Evolutionary conservation across 2,329 filamentous ascomycete genomes (phyloP).

Genomic region (Penicillium sp.): DNA sequence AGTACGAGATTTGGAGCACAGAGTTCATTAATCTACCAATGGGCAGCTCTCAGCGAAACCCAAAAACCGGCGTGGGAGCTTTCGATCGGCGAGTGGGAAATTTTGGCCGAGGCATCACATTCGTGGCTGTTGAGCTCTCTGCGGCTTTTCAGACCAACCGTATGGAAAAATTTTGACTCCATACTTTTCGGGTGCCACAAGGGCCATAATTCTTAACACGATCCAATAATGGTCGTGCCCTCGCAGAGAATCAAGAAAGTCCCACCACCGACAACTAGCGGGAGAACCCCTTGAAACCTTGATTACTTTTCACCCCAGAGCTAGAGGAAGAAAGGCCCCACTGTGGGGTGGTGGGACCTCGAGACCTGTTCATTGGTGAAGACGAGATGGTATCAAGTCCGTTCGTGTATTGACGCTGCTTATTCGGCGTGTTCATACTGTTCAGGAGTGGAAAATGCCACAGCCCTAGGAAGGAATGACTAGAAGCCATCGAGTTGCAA

Average conservation of each 20-base stretch:
- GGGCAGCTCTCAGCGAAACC: neutral
- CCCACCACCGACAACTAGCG: neutral
- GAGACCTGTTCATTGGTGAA: neutral
- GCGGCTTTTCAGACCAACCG: neutral
- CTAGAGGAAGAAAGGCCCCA: neutral
- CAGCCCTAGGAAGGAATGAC: neutral
- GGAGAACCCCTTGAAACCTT: neutral
- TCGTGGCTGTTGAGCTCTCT: neutral
- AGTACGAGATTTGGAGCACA: neutral
- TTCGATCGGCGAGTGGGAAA: neutral
- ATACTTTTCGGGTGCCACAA: neutral
- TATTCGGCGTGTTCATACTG: neutral
- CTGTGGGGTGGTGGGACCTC: neutral
- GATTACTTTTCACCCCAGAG: neutral
- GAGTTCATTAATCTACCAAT: neutral
- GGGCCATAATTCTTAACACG: neutral
- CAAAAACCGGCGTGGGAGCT: neutral
- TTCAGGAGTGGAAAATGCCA: neutral
- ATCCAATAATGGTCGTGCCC: neutral
- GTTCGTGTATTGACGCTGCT: neutral
- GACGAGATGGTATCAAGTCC: neutral
- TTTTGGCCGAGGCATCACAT: slow-evolving; percentile 6
- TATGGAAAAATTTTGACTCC: neutral
- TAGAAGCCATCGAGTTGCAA: neutral
- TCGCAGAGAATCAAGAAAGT: neutral